Conservation (phyloP, 371 early-diverging fungal species). For the Synchytrium microbalum region DNA sequence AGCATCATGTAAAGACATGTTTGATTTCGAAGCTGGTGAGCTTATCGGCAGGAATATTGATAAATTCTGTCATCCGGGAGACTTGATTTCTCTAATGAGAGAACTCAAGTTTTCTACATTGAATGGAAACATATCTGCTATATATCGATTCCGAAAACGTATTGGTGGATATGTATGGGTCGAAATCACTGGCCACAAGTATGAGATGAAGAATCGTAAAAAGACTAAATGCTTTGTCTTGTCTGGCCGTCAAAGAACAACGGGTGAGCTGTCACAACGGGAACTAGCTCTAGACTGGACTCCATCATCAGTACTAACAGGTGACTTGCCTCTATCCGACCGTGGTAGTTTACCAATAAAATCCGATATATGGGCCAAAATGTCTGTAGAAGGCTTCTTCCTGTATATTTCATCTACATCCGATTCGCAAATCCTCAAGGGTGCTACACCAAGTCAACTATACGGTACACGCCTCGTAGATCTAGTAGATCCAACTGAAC, state of each 20-base stretch:
- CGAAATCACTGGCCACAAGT: slow-evolving; percentile 48
- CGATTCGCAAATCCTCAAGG: slow-evolving; percentile 8
- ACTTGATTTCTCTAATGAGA: slow-evolving; percentile 51
- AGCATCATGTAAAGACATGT: slow-evolving; percentile 20
- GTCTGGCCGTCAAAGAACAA: no score
- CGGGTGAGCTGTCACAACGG: no score
- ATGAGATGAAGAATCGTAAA: slow-evolving; percentile 45
- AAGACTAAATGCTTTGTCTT: slow-evolving; percentile 56
- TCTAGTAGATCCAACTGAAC: slow-evolving; percentile 43
- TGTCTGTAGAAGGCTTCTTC: slow-evolving; percentile 50
- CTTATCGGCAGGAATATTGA: slow-evolving; percentile 45
- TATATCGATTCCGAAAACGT: slow-evolving; percentile 50
- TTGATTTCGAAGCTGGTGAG: slow-evolving; percentile 44
- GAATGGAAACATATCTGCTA: slow-evolving; percentile 38
- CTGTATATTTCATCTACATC: slow-evolving; percentile 22
- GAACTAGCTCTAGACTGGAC: slow-evolving; percentile 36
- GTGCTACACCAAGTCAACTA: slow-evolving; percentile 17
- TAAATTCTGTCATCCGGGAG: slow-evolving; percentile 54
- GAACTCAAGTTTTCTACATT: slow-evolving; percentile 35
- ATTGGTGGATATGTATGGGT: slow-evolving; percentile 50
- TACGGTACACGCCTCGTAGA: slow-evolving; percentile 51
- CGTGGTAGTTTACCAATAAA: no score
- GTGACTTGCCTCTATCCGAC: no score
- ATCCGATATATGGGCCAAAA: slow-evolving; percentile 54
- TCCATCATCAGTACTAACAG: slow-evolving; percentile 17